phyloP scores from a whole-genome alignment of 805 yeast genomes.

The Spathaspora sp. region DNA sequence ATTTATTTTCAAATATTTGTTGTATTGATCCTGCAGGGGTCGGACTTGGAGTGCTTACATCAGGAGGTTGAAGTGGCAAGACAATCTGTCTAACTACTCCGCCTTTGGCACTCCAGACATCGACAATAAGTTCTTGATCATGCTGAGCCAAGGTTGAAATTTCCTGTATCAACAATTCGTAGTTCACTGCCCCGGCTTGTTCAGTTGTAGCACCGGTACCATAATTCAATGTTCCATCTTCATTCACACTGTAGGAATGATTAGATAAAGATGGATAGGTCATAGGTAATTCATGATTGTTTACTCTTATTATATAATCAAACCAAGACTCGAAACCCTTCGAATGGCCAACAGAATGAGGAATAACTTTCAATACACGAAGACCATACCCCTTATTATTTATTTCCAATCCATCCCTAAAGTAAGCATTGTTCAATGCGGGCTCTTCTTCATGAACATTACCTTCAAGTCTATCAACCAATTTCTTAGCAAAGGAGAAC shows the following conservation, averaged over 20 bases:
- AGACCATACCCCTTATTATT: conserved; percentile 42
- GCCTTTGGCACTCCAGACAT: conserved; percentile 88
- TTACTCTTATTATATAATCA: conserved; percentile 79
- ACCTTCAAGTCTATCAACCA: conserved; percentile 39
- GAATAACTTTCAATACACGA: conserved; percentile 34
- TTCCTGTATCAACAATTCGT: conserved; percentile 40
- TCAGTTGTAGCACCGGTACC: conserved; percentile 29
- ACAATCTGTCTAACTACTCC: conserved; percentile 42
- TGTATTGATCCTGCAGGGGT: background rate
- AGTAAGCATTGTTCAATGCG: conserved; percentile 28
- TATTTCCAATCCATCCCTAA: conserved; percentile 24
- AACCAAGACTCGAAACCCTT: conserved; percentile 72
- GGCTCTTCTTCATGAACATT: conserved; percentile 4
- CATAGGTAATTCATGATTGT: conserved; percentile 61
- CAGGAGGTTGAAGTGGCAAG: conserved; percentile 19
- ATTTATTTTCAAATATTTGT: conserved; percentile 25
- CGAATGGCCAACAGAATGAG: conserved; percentile 32
- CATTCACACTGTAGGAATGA: conserved; percentile 30
- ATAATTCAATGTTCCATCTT: conserved; percentile 38
- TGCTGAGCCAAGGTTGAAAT: conserved; percentile 28
- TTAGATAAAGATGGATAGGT: conserved; percentile 23
- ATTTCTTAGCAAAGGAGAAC: conserved; percentile 44
- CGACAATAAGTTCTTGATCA: conserved; percentile 45
- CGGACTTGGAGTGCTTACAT: background rate
- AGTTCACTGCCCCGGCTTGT: conserved; percentile 38